A percentile compares a stretch with the other conserved stretches of the same genome.
phyloP scores from a whole-genome alignment of 306 rosid genomes.

The Lathyrus aphaca region DNA sequence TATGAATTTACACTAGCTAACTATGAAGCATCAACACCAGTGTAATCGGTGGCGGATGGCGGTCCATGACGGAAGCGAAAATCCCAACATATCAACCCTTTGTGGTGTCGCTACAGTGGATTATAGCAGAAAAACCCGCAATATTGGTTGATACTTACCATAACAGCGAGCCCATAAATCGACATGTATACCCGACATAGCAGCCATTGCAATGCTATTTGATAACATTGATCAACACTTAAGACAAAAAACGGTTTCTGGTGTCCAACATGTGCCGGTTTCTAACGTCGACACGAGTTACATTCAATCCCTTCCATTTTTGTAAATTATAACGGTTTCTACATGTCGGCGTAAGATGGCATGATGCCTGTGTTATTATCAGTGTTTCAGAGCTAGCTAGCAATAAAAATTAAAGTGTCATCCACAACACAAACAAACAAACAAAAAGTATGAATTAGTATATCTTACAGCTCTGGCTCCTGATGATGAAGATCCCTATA shows the following conservation, averaged over 20 bases:
- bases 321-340: background rate
- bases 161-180: no score
- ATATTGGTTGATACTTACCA: no score
- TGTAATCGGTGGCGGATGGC: no score
- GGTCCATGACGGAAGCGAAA: no score
- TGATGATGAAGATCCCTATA: constrained; percentile 65
- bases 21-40: background rate
- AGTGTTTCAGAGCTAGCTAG: background rate
- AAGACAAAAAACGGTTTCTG: background rate
- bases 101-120: no score
- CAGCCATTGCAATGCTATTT: no score
- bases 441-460: background rate
- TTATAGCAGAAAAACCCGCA: no score
- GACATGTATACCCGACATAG: no score
- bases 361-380: background rate
- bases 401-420: constrained; percentile 17
- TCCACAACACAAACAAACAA: constrained; percentile 2
- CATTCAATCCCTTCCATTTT: background rate
- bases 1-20: background rate
- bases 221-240: background rate
- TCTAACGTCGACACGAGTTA: background rate
- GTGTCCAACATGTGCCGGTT: background rate
- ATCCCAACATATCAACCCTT: no score
- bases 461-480: constrained; percentile 79
- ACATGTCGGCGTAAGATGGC: background rate